These are phyloP conservation scores for Chlorella vulgaris DNA, from an alignment of 139 green algal genomes.

Conservation along the genomic window DNA sequence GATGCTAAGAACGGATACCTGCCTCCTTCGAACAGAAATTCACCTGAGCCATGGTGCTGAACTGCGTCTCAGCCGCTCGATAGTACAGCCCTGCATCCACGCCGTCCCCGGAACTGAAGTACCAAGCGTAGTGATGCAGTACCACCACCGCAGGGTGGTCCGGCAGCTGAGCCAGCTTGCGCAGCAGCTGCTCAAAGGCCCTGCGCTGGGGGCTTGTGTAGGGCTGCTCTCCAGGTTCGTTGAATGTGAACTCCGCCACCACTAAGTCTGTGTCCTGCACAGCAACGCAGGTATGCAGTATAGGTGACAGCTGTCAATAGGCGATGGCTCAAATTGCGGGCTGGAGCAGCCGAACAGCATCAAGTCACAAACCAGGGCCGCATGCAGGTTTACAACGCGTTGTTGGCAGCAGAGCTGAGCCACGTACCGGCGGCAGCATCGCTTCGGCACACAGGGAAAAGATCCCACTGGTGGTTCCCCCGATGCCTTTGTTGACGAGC, in stretches of 20 bases:
- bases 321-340: too few relatives aligned
- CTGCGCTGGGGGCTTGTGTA: constrained; percentile 3
- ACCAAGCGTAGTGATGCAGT: constrained; percentile 30
- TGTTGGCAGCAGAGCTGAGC: too few relatives aligned
- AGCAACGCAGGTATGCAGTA: not conserved
- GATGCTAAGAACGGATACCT: too few relatives aligned
- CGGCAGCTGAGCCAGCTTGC: constrained; percentile 13
- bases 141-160: not conserved
- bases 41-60: constrained; percentile 21
- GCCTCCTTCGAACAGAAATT: too few relatives aligned
- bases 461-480: constrained; percentile 1
- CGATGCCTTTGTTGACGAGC: constrained; percentile 11
- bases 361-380: not conserved
- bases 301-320: too few relatives aligned
- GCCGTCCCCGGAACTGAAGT: not conserved
- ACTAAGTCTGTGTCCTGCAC: constrained; percentile 7
- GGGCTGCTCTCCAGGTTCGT: not conserved
- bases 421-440: not conserved
- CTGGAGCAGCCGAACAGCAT: not conserved
- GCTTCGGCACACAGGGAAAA: not conserved
- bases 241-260: constrained; percentile 15
- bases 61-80: not conserved
- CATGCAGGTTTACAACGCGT: too few relatives aligned
- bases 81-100: constrained; percentile 8
- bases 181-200: constrained; percentile 19